A percentile compares a stretch with the other conserved stretches of the same genome.
These are phyloP conservation scores for Cruciata laevipes DNA, from an alignment of 257 asterid genomes.

Conservation along the genomic window DNA sequence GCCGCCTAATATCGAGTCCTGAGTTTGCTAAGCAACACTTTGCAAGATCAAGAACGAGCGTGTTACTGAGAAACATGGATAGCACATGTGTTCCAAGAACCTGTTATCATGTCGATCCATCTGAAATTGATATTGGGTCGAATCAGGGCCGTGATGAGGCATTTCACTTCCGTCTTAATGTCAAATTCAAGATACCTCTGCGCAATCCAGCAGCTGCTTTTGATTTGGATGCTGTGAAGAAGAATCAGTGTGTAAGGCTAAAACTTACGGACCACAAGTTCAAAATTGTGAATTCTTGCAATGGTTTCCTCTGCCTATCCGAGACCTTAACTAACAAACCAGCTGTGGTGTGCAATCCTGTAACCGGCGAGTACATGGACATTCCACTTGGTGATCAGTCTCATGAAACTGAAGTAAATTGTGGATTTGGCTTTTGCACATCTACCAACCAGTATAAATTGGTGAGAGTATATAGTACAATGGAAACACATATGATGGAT, in stretches of 20 bases:
- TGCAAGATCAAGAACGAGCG: constrained; percentile 4
- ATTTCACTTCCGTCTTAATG: constrained; percentile 1
- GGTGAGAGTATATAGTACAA: constrained; percentile 6
- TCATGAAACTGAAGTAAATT: constrained; percentile 2
- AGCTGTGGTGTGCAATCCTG: constrained; percentile 16
- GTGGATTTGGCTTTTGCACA: constrained; percentile 18
- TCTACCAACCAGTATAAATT: constrained; percentile 8
- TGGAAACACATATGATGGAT: not conserved
- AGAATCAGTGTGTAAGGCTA: constrained; percentile 10
- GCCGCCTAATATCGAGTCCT: constrained; percentile 5
- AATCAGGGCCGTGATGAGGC: not conserved
- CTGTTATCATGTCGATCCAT: constrained; percentile 1
- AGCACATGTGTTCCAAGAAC: constrained; percentile 10
- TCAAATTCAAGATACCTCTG: constrained; percentile 11
- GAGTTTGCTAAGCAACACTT: constrained; percentile 15
- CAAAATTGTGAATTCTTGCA: constrained; percentile 12
- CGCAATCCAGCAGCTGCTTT: not conserved
- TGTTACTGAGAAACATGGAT: constrained; percentile 7
- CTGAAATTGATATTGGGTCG: not conserved
- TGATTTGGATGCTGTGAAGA: constrained; percentile 7
- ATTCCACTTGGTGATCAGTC: constrained; percentile 6
- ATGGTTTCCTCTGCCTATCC: constrained; percentile 16
- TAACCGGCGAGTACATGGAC: constrained; percentile 13
- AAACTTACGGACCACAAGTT: constrained; percentile 15
- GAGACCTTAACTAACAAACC: constrained; percentile 8